Evolutionary conservation across 805 yeast species (phyloP).

Genomic region (Brettanomyces naardenensis): DNA sequence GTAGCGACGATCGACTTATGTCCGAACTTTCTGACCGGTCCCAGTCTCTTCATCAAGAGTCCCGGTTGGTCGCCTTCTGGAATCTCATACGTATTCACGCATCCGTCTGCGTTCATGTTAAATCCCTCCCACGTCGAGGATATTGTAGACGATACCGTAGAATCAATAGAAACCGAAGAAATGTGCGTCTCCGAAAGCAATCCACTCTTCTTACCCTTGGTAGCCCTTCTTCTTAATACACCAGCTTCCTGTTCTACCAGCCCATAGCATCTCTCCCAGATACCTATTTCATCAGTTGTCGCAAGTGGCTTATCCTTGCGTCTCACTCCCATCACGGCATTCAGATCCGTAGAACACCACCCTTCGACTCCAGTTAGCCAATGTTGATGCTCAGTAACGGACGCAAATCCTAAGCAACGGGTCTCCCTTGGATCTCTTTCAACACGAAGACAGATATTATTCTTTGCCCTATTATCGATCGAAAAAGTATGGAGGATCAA

Average conservation of each 20-base stretch:
- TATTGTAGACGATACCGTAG: no score
- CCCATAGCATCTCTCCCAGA: not conserved
- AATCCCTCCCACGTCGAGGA: slow-evolving; percentile 64
- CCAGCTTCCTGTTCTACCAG: not conserved
- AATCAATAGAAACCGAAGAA: no score
- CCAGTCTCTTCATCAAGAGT: slow-evolving; percentile 46
- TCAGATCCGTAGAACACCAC: slow-evolving; percentile 75
- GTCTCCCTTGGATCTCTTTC: slow-evolving; percentile 92
- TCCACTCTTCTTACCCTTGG: not conserved
- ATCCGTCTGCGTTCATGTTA: slow-evolving; percentile 64
- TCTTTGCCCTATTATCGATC: slow-evolving; percentile 67
- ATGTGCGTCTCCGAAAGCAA: no score
- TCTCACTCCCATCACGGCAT: slow-evolving; percentile 64
- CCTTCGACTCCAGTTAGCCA: slow-evolving; percentile 62
- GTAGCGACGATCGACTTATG: slow-evolving; percentile 69
- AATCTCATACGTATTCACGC: slow-evolving; percentile 49
- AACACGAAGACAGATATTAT: slow-evolving; percentile 75
- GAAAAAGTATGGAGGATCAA: slow-evolving; percentile 67
- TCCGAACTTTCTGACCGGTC: slow-evolving; percentile 64
- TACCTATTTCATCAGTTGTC: not conserved
- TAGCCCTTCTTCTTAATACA: not conserved
- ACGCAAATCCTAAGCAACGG: slow-evolving; percentile 79
- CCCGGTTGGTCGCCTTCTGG: slow-evolving; percentile 36
- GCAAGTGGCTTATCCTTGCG: slow-evolving; percentile 26
- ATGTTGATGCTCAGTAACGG: slow-evolving; percentile 61